Evolutionary conservation across 768 basidiomycete species (phyloP).

Genomic region (Suillus lakei): DNA sequence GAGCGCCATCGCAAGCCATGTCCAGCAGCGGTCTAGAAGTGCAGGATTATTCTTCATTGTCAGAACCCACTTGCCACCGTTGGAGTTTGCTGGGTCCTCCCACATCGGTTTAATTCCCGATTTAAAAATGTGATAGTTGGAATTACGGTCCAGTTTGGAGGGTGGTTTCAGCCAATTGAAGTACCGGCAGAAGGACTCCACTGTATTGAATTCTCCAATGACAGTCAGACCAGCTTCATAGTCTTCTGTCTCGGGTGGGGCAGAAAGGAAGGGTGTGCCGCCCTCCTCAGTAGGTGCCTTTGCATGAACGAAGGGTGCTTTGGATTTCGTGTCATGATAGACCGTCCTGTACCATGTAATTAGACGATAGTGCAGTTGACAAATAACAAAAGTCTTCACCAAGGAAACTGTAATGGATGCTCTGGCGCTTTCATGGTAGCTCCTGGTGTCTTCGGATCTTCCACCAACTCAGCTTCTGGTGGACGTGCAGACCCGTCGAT

Average conservation of each 20-base stretch:
- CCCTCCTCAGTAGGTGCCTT: conserved; percentile 33
- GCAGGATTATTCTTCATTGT: conserved; percentile 86
- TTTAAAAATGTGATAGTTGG: conserved; percentile 97
- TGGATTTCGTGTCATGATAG: conserved; percentile 86
- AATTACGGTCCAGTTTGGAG: conserved; percentile 84
- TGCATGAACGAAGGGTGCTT: conserved; percentile 62
- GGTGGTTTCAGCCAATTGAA: conserved; percentile 96
- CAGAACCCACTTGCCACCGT: conserved; percentile 94
- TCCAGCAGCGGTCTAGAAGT: conserved; percentile 87
- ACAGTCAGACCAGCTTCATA: conserved; percentile 88
- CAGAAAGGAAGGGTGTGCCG: conserved; percentile 29
- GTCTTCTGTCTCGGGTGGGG: conserved; percentile 66
- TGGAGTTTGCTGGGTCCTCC: conserved; percentile 92
- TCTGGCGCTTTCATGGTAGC: conserved; percentile 69
- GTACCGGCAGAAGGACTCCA: conserved; percentile 88
- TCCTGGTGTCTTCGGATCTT: conserved; percentile 84
- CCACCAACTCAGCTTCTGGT: conserved; percentile 77
- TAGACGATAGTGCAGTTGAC: conserved; percentile 25
- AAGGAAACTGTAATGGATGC: conserved; percentile 84
- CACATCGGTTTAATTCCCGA: conserved; percentile 95
- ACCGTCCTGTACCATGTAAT: conserved; percentile 65
- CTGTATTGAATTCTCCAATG: conserved; percentile 90
- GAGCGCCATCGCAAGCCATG: conserved; percentile 88
- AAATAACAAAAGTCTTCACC: conserved; percentile 46
- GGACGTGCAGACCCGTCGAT: conserved; percentile 66